phyloP scores from a whole-genome alignment of 805 yeast species.

The Kregervanrija fluxuum region DNA sequence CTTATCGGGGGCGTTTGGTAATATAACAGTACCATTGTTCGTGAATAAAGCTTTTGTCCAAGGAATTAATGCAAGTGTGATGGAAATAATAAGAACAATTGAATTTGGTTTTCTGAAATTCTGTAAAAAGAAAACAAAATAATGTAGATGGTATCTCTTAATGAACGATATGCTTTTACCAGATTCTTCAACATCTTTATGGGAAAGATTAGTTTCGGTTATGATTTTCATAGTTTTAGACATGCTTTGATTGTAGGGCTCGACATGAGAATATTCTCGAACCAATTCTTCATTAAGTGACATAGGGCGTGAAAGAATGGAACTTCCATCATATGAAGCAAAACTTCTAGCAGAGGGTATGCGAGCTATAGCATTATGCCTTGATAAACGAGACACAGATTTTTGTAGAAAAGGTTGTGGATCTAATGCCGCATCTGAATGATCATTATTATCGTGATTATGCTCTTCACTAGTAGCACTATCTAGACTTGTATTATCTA shows the following conservation, averaged over 20 bases:
- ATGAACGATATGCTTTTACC: slow-evolving; percentile 21
- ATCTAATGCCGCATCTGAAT: no score
- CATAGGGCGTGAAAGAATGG: background rate
- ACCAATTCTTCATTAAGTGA: slow-evolving; percentile 25
- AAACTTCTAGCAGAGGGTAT: slow-evolving; percentile 26
- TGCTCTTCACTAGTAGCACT: no score
- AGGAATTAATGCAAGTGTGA: slow-evolving; percentile 47
- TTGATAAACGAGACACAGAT: background rate
- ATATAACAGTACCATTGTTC: slow-evolving; percentile 19
- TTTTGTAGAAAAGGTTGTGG: slow-evolving; percentile 5
- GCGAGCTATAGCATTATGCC: slow-evolving; percentile 14
- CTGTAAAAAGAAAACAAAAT: slow-evolving; percentile 28
- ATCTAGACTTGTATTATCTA: background rate
- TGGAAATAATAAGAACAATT: slow-evolving; percentile 35
- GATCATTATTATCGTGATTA: no score
- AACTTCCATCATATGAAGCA: background rate
- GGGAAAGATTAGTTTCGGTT: slow-evolving; percentile 27
- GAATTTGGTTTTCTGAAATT: slow-evolving; percentile 46
- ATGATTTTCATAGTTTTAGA: slow-evolving; percentile 24
- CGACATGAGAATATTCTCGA: slow-evolving; percentile 29
- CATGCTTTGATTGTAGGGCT: slow-evolving; percentile 25
- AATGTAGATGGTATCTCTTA: slow-evolving; percentile 24
- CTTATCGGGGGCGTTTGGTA: slow-evolving; percentile 39
- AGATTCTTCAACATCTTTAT: slow-evolving; percentile 18
- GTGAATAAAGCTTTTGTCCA: slow-evolving; percentile 44